phyloP scores from a whole-genome alignment of 148 eudicot genomes.

The Rhododendron kiyosumense region DNA sequence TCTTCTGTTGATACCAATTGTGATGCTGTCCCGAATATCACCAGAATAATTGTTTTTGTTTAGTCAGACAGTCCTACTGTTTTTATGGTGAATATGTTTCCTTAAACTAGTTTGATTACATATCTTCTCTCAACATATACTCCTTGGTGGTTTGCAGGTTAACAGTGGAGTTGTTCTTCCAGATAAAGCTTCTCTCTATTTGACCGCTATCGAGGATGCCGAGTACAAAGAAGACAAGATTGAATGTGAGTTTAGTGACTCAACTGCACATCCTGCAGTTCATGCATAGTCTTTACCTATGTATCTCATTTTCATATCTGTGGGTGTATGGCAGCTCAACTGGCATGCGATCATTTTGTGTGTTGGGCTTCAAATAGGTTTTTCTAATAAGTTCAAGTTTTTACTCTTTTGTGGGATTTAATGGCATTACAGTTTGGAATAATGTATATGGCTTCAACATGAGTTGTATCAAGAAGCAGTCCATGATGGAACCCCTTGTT shows the following conservation, averaged over 20 bases:
- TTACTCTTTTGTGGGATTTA: constrained; percentile 1
- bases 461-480: constrained; percentile 92
- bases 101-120: background rate
- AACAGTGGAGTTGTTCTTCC: constrained; percentile 72
- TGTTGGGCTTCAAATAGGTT: background rate
- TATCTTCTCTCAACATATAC: background rate
- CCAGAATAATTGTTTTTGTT: background rate
- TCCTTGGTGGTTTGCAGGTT: constrained; percentile 48
- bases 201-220: constrained; percentile 98
- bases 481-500: constrained; percentile 91
- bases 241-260: constrained; percentile 59
- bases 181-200: constrained; percentile 78
- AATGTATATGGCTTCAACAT: constrained; percentile 93
- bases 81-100: background rate
- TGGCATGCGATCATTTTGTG: background rate
- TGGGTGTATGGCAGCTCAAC: background rate
- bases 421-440: constrained; percentile 68
- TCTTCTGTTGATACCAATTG: background rate
- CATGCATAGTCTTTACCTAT: background rate
- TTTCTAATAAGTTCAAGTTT: background rate
- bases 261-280: background rate
- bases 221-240: constrained; percentile 98
- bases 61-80: background rate
- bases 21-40: background rate
- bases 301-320: background rate